A percentile compares a stretch with the other conserved stretches of the same genome.
Evolutionary conservation across 306 rosid species (phyloP).

Genomic region (Cucurbita ficifolia): DNA sequence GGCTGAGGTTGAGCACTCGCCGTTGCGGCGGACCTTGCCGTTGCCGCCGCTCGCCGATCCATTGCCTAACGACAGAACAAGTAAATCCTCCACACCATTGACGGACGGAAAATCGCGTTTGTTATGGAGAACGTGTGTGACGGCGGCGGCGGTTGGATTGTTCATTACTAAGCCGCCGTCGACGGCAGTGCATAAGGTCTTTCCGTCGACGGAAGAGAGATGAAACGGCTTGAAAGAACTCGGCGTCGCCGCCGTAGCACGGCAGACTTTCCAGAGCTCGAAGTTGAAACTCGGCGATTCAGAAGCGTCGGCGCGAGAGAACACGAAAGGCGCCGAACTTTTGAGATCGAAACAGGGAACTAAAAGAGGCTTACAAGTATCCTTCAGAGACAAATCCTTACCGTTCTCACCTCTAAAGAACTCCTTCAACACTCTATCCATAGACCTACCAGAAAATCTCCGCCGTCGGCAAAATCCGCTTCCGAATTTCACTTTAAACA

Average conservation of each 20-base stretch:
- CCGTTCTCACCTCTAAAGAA: slow-evolving; percentile 39
- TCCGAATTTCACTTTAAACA: slow-evolving; percentile 22
- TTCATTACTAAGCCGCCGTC: slow-evolving; percentile 97
- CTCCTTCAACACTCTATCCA: slow-evolving; percentile 55
- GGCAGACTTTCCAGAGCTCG: slow-evolving; percentile 88
- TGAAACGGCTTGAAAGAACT: slow-evolving; percentile 54
- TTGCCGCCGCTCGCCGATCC: slow-evolving; percentile 26
- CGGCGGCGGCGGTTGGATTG: slow-evolving; percentile 89
- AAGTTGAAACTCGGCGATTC: slow-evolving; percentile 87
- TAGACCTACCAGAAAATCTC: slow-evolving; percentile 41
- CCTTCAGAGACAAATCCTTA: slow-evolving; percentile 45
- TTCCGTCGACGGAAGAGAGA: slow-evolving; percentile 70
- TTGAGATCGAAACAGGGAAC: slow-evolving; percentile 89
- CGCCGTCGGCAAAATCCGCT: slow-evolving; percentile 37
- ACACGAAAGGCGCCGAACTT: slow-evolving; percentile 90
- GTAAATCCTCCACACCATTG: slow-evolving; percentile 67
- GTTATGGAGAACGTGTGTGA: slow-evolving; percentile 86
- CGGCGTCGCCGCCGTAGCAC: slow-evolving; percentile 88
- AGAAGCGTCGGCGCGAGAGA: slow-evolving; percentile 84
- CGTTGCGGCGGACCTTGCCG: slow-evolving; percentile 17
- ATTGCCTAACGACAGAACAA: slow-evolving; percentile 72
- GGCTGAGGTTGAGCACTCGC: slow-evolving; percentile 42
- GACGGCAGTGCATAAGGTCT: slow-evolving; percentile 63
- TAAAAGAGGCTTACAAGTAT: slow-evolving; percentile 77
- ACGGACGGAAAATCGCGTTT: slow-evolving; percentile 83